Conservation (phyloP, 768 basidiomycete species). For the Mycena indigotica region DNA sequence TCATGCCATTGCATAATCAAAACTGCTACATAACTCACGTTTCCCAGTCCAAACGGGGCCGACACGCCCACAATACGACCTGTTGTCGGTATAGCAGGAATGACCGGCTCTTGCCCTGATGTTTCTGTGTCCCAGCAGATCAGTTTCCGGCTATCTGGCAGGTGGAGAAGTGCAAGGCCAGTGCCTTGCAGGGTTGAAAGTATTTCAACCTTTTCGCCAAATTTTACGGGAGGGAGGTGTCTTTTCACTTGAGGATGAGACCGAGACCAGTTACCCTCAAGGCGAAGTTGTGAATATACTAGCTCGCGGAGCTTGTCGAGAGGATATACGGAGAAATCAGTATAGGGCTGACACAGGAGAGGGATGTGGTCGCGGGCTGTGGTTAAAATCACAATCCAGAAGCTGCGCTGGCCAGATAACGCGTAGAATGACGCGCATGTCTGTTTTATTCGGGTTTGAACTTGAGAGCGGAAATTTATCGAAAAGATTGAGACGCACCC, state of each 20-base stretch:
- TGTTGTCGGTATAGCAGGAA: conserved; percentile 1
- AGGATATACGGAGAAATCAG: conserved; percentile 8
- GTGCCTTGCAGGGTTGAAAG: conserved; percentile 14
- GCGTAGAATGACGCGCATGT: conserved; percentile 8
- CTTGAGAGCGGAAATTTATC: neutral
- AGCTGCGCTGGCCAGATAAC: conserved; percentile 5
- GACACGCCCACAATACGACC: conserved; percentile 5
- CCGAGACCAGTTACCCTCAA: conserved; percentile 13
- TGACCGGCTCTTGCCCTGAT: neutral
- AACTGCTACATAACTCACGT: neutral
- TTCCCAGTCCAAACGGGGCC: neutral
- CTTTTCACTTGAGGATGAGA: neutral
- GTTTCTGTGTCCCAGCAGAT: conserved; percentile 11
- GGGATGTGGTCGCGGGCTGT: conserved; percentile 3
- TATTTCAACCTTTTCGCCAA: conserved; percentile 4
- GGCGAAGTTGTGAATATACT: conserved; percentile 1
- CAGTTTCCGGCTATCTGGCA: neutral
- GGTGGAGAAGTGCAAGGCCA: conserved; percentile 11
- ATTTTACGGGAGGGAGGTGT: neutral
- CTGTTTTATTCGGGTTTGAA: neutral
- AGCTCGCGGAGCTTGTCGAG: conserved; percentile 9
- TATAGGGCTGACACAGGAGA: conserved; percentile 6
- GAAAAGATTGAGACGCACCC: neutral
- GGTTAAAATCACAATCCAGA: conserved; percentile 8
- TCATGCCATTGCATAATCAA: neutral